Evolutionary conservation across 306 rosid genomes (phyloP), one percentile per base, ranked within the genome.

Genomic region (Trichosanthes truncata): DNA sequence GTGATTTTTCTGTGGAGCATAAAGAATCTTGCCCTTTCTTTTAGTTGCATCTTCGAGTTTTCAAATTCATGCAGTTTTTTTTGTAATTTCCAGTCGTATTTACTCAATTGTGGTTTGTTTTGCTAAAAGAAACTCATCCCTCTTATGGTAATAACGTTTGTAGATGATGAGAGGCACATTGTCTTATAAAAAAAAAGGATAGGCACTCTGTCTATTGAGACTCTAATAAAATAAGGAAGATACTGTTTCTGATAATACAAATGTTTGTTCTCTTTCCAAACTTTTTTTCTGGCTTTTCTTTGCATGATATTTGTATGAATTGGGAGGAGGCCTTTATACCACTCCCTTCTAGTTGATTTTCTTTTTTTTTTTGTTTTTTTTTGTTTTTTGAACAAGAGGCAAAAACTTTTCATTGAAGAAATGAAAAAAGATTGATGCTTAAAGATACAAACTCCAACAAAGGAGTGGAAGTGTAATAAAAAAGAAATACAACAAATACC

Each of bases 1-100:
- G 98, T 94, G 83, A 89, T 91, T 79, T 59, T 82, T 83, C 82
- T 74, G 79, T 66, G 80, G 68, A 65, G 73, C 51, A n/a, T 45
- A 46, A 23, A 53, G 74, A 71, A 74, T 79, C 35, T 80, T 73
- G 14, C 67, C 52, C 43, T 15, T 38, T 59, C 82, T 79, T 82
- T 62, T 87, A 69, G 59, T 57, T 80, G 81, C 36, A 55, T 76
- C 81, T 82, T 49, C 15, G 46, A 41, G 75, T 68, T 36, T 65
- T 38, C 26, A 18, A 9, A 14, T 62, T 62, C 69, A 62, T 61
- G 14, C 18, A 9, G 33, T 29, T 29, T 14, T 61, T 10, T 61
- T 61, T 12, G 18, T 61, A 59, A 59, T 35, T 61, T 21, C 40
- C 12, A 61, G 68, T 61, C 18, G 18, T 25, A 25, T 61, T 61